These are phyloP conservation scores for Neonectria sp. DNA, from an alignment of 2,329 filamentous ascomycete species.

Conservation along the genomic window DNA sequence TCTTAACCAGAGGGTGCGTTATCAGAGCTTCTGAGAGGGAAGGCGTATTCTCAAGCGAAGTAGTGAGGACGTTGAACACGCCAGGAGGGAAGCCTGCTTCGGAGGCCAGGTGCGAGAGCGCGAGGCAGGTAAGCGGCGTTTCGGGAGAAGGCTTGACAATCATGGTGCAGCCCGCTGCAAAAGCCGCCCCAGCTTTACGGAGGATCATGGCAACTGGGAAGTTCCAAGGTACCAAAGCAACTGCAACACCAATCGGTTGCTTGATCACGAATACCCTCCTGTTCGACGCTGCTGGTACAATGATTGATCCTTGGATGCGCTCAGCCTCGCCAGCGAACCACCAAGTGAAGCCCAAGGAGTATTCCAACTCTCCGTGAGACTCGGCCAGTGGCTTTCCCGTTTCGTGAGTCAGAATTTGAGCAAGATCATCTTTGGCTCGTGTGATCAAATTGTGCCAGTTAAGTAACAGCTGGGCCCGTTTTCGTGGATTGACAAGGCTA, in stretches of 20 bases:
- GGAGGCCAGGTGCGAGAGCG: conserved; percentile 76
- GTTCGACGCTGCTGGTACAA: no score
- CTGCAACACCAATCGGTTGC: conserved; percentile 50
- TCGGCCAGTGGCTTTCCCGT: not conserved
- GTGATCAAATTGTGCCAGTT: not conserved
- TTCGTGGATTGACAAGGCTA: not conserved
- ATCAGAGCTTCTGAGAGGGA: conserved; percentile 59
- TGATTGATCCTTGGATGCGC: conserved; percentile 64
- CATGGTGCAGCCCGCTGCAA: conserved; percentile 85
- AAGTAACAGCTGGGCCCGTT: not conserved
- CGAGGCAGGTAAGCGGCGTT: conserved; percentile 75
- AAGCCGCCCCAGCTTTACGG: conserved; percentile 64
- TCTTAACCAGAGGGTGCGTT: conserved; percentile 33
- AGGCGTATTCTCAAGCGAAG: conserved; percentile 62
- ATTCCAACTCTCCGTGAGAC: not conserved
- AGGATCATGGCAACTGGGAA: conserved; percentile 69
- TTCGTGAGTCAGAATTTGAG: conserved; percentile 7
- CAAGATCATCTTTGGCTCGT: not conserved
- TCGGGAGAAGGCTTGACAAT: conserved; percentile 81
- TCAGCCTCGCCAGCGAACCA: conserved; percentile 61
- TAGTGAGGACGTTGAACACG: conserved; percentile 69
- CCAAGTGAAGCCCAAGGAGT: not conserved
- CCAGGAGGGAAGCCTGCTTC: conserved; percentile 83
- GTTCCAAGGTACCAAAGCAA: conserved; percentile 65
- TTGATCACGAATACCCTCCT: no score